Evolutionary conservation across 257 asterid species (phyloP), one percentile per base, ranked within the genome.

Genomic region (Solanum tacnaense): DNA sequence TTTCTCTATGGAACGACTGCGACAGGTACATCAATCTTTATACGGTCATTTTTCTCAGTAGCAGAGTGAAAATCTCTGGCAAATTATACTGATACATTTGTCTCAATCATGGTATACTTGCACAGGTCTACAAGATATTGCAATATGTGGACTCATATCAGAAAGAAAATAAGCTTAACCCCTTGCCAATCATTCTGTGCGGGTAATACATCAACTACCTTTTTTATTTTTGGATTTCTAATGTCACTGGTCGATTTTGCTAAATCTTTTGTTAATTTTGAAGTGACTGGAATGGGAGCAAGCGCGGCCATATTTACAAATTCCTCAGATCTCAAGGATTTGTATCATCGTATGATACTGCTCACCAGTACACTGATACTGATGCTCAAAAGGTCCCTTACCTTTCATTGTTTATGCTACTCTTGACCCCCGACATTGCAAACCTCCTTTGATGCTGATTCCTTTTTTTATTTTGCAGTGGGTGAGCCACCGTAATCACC

Each of bases 271-370:
- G 60, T 76, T 44, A 68, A 87, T 88, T 82, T 85, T 11, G 90
- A 46, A 97, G 99, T 84, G 99, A 97, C 72, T 97, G 98, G 99
- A 97, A 97, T 5, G 99, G 99, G 84, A 97, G 99, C 91, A 97
- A 97, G 92, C 91, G 94, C 78, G 99, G 99, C 36, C 98, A 97
- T 91, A 92, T 97, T 60, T 97, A 94, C 93, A 96, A 97, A 89
- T 97, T 97, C 90, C 98, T 97, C 34, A 88, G 99, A 86, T 97
- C 99, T 84, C 99, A 97, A 88, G 99, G 99, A 71, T 97, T 97
- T 89, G 98, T 92, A 27, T 97, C 99, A 36, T 95, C 99, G 4
- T 97, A 96, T 86, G 99, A 97, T 89, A 94, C 98, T 75, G 99
- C 99, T 85, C 99, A 97, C 93, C 97, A 93, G 91, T 97, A 97